These are phyloP conservation scores for Syzygium syzygioides DNA, from an alignment of 441 rosid species.

Conservation along the genomic window DNA sequence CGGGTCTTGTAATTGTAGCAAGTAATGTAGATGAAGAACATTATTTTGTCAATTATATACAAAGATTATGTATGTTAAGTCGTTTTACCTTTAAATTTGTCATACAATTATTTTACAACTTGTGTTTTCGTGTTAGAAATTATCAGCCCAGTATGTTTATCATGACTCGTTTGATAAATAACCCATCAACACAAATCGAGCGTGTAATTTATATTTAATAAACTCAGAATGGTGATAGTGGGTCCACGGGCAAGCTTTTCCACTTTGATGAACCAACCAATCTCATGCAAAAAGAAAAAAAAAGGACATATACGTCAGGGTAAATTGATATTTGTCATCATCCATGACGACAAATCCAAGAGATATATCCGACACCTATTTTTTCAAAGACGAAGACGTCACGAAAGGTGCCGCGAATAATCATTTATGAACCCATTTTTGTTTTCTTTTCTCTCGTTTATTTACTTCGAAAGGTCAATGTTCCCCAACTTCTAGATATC, in stretches of 20 bases:
- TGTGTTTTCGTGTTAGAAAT: neutral
- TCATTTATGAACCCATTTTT: too few relatives aligned
- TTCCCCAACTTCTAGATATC: neutral
- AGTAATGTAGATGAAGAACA: neutral
- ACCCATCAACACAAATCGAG: too few relatives aligned
- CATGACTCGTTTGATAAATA: too few relatives aligned
- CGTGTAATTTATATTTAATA: too few relatives aligned
- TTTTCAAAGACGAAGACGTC: neutral
- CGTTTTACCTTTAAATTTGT: neutral
- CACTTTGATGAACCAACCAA: neutral
- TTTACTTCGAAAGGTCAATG: neutral
- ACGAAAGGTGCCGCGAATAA: neutral
- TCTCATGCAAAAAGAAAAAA: neutral
- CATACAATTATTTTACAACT: neutral
- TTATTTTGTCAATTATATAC: neutral
- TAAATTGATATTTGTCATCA: neutral
- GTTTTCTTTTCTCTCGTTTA: too few relatives aligned
- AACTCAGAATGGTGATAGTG: neutral
- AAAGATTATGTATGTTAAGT: neutral
- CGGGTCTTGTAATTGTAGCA: neutral
- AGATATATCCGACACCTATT: neutral
- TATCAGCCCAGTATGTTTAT: too few relatives aligned
- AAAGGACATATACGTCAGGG: rapidly evolving
- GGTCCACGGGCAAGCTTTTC: neutral
- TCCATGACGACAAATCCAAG: neutral